These are phyloP conservation scores for Elsinoe necatrix DNA, from an alignment of 2,329 filamentous ascomycete genomes.

Conservation along the genomic window DNA sequence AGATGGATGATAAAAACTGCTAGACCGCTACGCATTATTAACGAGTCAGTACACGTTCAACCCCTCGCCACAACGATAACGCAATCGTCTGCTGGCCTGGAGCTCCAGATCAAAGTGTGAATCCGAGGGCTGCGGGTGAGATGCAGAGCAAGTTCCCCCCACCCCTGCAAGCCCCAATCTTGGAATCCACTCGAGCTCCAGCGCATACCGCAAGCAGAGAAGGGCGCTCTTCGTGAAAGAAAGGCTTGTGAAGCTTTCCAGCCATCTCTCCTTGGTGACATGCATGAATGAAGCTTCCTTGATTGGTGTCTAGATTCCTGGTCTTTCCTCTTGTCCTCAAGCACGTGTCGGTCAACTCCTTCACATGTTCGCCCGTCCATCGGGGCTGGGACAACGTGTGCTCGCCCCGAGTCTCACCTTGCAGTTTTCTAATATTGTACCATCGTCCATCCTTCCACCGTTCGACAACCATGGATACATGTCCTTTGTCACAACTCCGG, in stretches of 20 bases:
- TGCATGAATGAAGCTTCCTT: not conserved
- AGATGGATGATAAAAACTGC: not conserved
- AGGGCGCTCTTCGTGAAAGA: not conserved
- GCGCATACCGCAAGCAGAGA: not conserved
- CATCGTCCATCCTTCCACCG: not conserved
- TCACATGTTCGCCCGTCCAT: not conserved
- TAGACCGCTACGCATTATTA: not conserved
- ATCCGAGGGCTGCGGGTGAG: not conserved
- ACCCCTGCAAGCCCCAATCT: constrained; percentile 1
- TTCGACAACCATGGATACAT: not conserved
- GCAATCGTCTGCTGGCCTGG: not conserved
- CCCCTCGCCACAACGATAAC: not conserved
- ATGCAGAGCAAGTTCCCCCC: constrained; percentile 5
- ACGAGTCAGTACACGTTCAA: not conserved
- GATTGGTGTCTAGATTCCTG: not conserved
- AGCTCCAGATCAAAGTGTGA: not conserved
- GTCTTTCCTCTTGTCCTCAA: not conserved
- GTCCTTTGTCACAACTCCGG: constrained; percentile 5
- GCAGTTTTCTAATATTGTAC: not conserved
- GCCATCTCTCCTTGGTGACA: not conserved
- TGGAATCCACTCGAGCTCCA: not conserved
- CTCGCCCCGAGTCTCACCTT: not conserved
- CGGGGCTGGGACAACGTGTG: not conserved
- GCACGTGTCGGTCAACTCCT: not conserved
- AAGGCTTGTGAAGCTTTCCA: constrained; percentile 2